Conservation (phyloP, 352 stramenopile genomes). For the Pythium guiyangense region DNA sequence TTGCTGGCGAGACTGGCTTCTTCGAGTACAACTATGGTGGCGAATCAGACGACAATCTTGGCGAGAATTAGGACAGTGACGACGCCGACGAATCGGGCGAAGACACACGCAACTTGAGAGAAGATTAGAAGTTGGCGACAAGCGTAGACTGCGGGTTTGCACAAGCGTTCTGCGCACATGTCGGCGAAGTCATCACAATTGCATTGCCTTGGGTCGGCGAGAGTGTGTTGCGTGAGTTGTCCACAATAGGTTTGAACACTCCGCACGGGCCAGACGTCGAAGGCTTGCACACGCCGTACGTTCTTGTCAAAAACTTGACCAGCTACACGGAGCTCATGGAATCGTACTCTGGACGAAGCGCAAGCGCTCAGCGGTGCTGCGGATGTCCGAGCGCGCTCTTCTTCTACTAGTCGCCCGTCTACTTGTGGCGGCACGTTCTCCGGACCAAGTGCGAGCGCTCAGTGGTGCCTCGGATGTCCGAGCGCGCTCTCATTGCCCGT, state of each 20-base stretch:
- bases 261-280: conserved; percentile 7
- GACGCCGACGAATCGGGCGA: background rate
- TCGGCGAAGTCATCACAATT: background rate
- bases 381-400: background rate
- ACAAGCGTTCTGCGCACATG: background rate
- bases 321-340: background rate
- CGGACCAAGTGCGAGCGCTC: no score
- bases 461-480: no score
- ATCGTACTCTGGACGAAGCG: background rate
- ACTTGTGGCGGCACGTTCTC: no score
- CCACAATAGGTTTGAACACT: conserved; percentile 5
- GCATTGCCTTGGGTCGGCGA: background rate
- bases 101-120: background rate
- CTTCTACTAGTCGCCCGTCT: no score
- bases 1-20: background rate
- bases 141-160: background rate
- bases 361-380: no score
- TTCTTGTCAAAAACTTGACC: conserved; percentile 2
- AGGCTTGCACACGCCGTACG: conserved; percentile 5
- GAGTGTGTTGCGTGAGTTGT: background rate
- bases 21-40: background rate
- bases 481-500: no score
- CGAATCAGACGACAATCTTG: background rate
- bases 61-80: background rate
- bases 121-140: background rate